Conservation (phyloP, 1,284 basidiomycete genomes). For the Ceratobasidium papillatum region DNA sequence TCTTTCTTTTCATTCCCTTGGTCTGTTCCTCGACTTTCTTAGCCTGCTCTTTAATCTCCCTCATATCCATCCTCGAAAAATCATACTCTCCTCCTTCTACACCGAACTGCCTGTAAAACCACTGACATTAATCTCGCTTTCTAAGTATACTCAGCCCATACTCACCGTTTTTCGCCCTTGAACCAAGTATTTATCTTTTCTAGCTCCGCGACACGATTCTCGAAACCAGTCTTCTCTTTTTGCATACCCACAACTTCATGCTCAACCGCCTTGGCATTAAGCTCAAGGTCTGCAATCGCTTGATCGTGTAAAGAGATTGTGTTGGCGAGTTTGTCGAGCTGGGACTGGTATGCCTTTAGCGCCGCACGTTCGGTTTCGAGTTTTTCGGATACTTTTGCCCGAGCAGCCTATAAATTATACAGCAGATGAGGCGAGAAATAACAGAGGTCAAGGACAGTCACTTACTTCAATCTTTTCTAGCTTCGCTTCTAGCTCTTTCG, state of each 20-base stretch:
- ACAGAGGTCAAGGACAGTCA: background rate
- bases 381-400: slow-evolving; percentile 70
- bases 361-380: slow-evolving; percentile 86
- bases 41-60: slow-evolving; percentile 70
- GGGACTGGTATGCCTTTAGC: slow-evolving; percentile 86
- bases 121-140: slow-evolving; percentile 8
- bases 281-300: slow-evolving; percentile 74
- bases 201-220: slow-evolving; percentile 60
- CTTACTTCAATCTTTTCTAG: slow-evolving; percentile 65
- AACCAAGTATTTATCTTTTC: slow-evolving; percentile 94
- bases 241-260: slow-evolving; percentile 60
- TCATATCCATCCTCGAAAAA: slow-evolving; percentile 78
- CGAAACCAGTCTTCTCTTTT: slow-evolving; percentile 61
- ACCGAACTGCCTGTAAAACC: slow-evolving; percentile 69
- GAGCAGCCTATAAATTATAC: slow-evolving; percentile 45
- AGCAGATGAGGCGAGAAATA: background rate
- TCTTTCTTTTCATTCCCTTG: slow-evolving; percentile 91
- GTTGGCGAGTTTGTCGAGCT: slow-evolving; percentile 82
- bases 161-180: slow-evolving; percentile 81
- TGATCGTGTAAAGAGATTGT: slow-evolving; percentile 85
- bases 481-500: slow-evolving; percentile 66
- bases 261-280: slow-evolving; percentile 67
- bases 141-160: slow-evolving; percentile 44
- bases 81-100: slow-evolving; percentile 85
- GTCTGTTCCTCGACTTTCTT: slow-evolving; percentile 82